Evolutionary conservation across 495 filamentous ascomycete species (phyloP).

Genomic region (Parathielavia appendiculata): DNA sequence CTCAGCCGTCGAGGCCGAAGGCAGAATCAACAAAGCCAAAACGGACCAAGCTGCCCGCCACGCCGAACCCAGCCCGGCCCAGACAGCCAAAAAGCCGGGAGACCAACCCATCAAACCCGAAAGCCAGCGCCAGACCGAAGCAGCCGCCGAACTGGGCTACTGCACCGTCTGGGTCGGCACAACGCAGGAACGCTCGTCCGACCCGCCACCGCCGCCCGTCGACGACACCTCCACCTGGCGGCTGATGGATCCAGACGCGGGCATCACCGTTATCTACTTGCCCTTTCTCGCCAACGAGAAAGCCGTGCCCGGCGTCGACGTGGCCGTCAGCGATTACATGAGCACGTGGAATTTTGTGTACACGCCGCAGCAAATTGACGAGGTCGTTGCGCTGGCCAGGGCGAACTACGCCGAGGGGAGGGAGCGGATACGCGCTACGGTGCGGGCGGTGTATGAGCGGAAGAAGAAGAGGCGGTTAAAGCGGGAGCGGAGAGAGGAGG

Average conservation of each 20-base stretch:
- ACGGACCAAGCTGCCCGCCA: conserved; percentile 40
- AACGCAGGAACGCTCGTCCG: conserved; percentile 59
- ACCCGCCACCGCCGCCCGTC: conserved; percentile 49
- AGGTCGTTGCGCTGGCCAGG: conserved; percentile 70
- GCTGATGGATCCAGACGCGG: conserved; percentile 70
- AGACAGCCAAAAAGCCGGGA: background rate
- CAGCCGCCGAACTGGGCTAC: conserved; percentile 64
- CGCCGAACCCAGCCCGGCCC: conserved; percentile 8
- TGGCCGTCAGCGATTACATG: conserved; percentile 73
- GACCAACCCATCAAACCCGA: conserved; percentile 23
- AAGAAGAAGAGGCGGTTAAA: conserved; percentile 67
- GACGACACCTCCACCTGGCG: conserved; percentile 62
- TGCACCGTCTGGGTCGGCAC: conserved; percentile 95
- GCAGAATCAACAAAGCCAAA: conserved; percentile 60
- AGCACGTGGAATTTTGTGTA: conserved; percentile 98
- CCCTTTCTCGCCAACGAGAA: conserved; percentile 79
- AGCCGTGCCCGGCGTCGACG: conserved; percentile 67
- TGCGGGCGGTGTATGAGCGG: conserved; percentile 89
- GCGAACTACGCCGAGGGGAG: conserved; percentile 82
- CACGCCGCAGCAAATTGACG: conserved; percentile 77
- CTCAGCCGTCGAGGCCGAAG: conserved; percentile 52
- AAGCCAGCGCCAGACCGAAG: conserved; percentile 32
- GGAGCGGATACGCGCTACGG: conserved; percentile 66
- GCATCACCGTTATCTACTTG: conserved; percentile 86
- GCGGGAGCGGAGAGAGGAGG: conserved; percentile 48